A percentile compares a stretch with the other conserved stretches of the same genome.
These are phyloP conservation scores for Schizophyllum commune DNA, from an alignment of 1,284 basidiomycete genomes.

Conservation along the genomic window DNA sequence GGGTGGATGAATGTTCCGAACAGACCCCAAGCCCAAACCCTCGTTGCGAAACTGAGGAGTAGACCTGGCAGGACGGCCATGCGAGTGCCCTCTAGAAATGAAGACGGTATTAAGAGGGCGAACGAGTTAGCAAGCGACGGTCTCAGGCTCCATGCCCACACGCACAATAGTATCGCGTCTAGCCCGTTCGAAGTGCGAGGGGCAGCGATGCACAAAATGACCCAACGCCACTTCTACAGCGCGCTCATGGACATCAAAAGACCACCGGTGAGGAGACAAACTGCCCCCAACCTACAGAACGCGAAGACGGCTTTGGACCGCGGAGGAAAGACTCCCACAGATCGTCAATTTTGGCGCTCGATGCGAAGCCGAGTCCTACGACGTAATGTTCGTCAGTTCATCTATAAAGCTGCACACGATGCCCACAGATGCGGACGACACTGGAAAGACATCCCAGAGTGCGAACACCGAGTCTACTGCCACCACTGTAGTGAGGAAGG, in stretches of 20 bases:
- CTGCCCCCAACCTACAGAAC: not conserved
- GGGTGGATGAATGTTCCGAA: constrained; percentile 2
- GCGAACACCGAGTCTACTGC: constrained; percentile 1
- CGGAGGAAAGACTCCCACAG: not conserved
- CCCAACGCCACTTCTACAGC: constrained; percentile 4
- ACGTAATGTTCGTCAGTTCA: not conserved
- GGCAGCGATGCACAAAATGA: constrained; percentile 4
- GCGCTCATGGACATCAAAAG: not conserved
- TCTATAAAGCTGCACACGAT: constrained; percentile 4
- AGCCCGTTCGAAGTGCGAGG: not conserved
- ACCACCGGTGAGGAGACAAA: not conserved
- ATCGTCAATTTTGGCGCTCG: constrained; percentile 1
- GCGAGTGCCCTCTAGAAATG: not conserved
- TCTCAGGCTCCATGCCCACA: not conserved
- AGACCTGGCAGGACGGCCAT: not conserved
- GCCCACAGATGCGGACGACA: not conserved
- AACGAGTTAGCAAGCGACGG: not conserved
- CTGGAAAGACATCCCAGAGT: constrained; percentile 4
- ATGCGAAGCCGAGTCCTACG: not conserved
- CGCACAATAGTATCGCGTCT: not conserved
- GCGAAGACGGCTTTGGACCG: not conserved
- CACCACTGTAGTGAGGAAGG: not conserved
- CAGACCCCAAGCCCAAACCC: not conserved
- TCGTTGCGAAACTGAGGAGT: not conserved
- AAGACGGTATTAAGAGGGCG: not conserved